Evolutionary conservation across 495 filamentous ascomycete genomes (phyloP), one percentile per base, ranked within the genome.

Genomic region (Wilcoxina mikolae): DNA sequence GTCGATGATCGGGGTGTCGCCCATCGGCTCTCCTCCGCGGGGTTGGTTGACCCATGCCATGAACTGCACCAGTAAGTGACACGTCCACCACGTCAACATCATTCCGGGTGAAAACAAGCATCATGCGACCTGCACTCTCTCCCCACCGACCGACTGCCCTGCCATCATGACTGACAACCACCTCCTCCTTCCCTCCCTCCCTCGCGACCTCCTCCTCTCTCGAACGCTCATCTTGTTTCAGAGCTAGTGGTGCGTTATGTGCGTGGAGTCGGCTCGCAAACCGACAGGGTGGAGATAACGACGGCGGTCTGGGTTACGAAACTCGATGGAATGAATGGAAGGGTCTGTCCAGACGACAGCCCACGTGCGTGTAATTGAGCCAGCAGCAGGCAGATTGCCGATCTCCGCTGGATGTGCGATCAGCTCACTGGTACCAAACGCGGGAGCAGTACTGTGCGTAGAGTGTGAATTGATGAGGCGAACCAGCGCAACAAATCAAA

Each of bases 241-340:
- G 31, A 35, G 31, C 31, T 35, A 35, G 7, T 15, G 31, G 31
- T 35, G 15, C 31, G 7, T 7, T 35, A 35, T 35, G 43, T 46
- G 15, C 35, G 35, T 39, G 35, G 35, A 39, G 43, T 46, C 43
- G 43, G 43, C 23, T 17, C 11, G 23, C 11, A 24, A 10, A 20
- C 43, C 43, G 43, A 46, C 43, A 46, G 43, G 43, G 22, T 46
- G 43, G 43, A 46, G 43, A 46, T 46, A 46, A 46, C 43, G 43
- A 3, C 2, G 43, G 23, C 43, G 31, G 15, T 15, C 31, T 12
- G 43, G 15, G 43, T 46, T 46, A 46, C 43, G 43, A 46, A 46
- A 46, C 22, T 18, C n/a, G 11, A 46, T 39, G 12, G 20, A 39
- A 1, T 18, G 20, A 39, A 18, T 1, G 35, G 12, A 39, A 39